Base-by-base conservation (phyloP, 106 monocot species). In the Gastrodia elata region DNA sequence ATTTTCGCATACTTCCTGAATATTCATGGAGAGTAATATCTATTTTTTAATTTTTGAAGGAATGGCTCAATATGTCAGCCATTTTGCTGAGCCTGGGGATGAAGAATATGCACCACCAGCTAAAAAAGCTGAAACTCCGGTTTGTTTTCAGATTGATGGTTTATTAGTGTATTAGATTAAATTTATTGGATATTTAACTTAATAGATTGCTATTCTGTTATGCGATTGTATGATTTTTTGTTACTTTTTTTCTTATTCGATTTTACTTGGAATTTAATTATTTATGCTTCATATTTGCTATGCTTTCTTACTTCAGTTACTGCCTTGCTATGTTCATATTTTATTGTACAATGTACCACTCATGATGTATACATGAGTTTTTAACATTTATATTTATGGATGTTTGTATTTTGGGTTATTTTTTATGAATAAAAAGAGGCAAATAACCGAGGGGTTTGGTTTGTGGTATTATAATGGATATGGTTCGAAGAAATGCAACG, bases 101-200 rank as follows among this genome's bases (percentile, higher is more conserved):
- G 79, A 84, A n/a, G 96, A 92, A 64, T 97, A 97, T 76, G 78
- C 96, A 15, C 92, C 90, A 24, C 96, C 96, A 28, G 88, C 88
- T 41, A 67, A 67, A 42, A 85, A 86, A 75, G 89, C 68, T 3
- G 96, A 97, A 84, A 97, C 90, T 28, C 87, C 83, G 52, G 96
- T 96, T 87, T 49, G 65, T 20, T 42, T 61, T 61, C 61, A 61
- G 13, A 61, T 5, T 18, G 57, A 58, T 25, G 5, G 5, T 61
- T 2, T 3, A 32, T 61, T 32, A 30, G 32, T 61, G 32, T 30
- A 2, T 61, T 61, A 61, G 61, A 33, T n/a, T 61, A 32, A 61
- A 30, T 32, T 25, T 30, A 1, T 32, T 11, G 11, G 2, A 24
- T 32, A 32, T 61, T 61, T 61, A 61, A 27, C 30, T 13, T 61